These are phyloP conservation scores for Fermentozyma sake DNA, from an alignment of 1,139 yeast genomes.

Conservation along the genomic window DNA sequence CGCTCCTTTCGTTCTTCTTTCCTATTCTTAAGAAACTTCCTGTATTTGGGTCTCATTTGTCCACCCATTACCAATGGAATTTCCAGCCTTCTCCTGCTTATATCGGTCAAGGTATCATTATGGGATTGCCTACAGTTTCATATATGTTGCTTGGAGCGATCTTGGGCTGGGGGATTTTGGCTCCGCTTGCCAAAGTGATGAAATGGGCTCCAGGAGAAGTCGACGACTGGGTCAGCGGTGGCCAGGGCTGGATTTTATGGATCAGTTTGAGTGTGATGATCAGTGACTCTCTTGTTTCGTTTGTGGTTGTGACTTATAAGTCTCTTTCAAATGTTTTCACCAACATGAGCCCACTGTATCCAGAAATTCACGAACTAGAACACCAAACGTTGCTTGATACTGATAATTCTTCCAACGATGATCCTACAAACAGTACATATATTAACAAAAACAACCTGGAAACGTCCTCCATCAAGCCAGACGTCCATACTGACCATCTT, in stretches of 20 bases:
- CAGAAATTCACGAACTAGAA: no score
- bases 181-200: conserved; percentile 64
- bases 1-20: conserved; percentile 64
- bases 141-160: conserved; percentile 89
- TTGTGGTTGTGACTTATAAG: conserved; percentile 55
- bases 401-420: conserved; percentile 15
- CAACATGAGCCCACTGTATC: no score
- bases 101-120: conserved; percentile 94
- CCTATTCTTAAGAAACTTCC: conserved; percentile 72
- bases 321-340: no score
- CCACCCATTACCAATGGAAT: conserved; percentile 72
- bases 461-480: no score
- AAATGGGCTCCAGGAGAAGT: conserved; percentile 91
- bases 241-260: conserved; percentile 98
- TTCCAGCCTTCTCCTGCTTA: conserved; percentile 97
- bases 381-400: no score
- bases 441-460: no score
- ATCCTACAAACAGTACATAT: conserved; percentile 17
- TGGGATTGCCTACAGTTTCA: conserved; percentile 90
- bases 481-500: conserved; percentile 32
- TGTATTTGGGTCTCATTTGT: conserved; percentile 64
- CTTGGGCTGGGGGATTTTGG: conserved; percentile 86
- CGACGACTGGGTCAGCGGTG: conserved; percentile 89
- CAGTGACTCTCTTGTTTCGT: conserved; percentile 82
- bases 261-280: conserved; percentile 90